phyloP scores from a whole-genome alignment of 169 alveolate species.

The Cardiosporidium cionae region DNA sequence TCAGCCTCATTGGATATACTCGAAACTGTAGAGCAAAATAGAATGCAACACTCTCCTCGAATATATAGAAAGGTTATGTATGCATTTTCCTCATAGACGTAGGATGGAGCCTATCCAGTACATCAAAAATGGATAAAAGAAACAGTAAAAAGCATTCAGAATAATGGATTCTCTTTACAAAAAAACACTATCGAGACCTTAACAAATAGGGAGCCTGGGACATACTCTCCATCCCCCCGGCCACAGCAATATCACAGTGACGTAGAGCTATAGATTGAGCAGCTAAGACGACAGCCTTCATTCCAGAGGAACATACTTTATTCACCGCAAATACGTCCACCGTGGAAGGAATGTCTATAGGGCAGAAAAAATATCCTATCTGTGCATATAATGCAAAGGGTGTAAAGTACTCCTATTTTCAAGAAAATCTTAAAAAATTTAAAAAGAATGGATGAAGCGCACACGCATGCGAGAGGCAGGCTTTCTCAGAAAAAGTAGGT shows the following conservation, averaged over 20 bases:
- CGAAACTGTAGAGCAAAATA: too few relatives aligned
- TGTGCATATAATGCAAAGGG: background rate
- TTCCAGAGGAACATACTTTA: conserved; percentile 55
- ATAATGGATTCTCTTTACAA: too few relatives aligned
- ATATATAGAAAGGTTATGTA: too few relatives aligned
- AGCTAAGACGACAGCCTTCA: conserved; percentile 48
- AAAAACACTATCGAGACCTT: too few relatives aligned
- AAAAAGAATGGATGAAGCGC: background rate
- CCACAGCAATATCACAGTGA: conserved; percentile 30
- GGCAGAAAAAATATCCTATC: background rate
- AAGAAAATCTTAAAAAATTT: background rate
- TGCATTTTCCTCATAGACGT: too few relatives aligned
- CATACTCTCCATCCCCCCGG: conserved; percentile 59
- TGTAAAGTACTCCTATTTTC: background rate
- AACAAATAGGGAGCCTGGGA: conserved; percentile 35
- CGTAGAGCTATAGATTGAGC: conserved; percentile 40
- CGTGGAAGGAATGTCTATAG: conserved; percentile 20
- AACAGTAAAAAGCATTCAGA: too few relatives aligned
- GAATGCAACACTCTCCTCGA: too few relatives aligned
- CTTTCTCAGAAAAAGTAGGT: background rate
- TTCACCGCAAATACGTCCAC: conserved; percentile 33
- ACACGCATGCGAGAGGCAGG: background rate
- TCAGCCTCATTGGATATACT: too few relatives aligned
- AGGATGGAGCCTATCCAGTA: too few relatives aligned
- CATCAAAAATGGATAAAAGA: too few relatives aligned